Evolutionary conservation across 768 basidiomycete genomes (phyloP), one percentile per base, ranked within the genome.

Genomic region (Trametes gibbosa): DNA sequence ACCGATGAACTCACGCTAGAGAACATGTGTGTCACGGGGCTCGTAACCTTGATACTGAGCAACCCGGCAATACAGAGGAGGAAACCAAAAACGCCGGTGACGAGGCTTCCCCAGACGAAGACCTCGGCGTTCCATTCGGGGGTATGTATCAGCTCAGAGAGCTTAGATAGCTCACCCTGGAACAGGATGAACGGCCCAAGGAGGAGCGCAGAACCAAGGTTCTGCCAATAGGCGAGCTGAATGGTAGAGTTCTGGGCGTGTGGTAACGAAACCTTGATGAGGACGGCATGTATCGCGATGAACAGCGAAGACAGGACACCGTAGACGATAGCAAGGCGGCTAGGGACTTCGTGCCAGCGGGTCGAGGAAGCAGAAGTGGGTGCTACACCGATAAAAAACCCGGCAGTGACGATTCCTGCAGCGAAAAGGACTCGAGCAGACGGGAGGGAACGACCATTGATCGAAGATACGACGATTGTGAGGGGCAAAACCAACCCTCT

Each of bases 11-110:
- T 69, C 65, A 89, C 88, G 63, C 81, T 87, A 16, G 85, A 86
- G 73, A 92, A 89, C 89, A 91, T 92, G 70, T 92, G 91, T 1
- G 89, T 91, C 53, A 93, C 81, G 5, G 90, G 90, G 56, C 86
- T 88, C 16, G 90, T 92, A 50, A 90, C 82, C 68, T 88, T 88
- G 75, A 93, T 90, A 68, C 87, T 89, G 61, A 93, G 74, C 64
- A 92, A 73, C 21, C 88, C 89, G 0, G 91, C 89, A 40, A 93
- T 73, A 63, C 88, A 90, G 39, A 93, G 84, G 59, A 92, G 70
- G 75, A 92, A 93, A 2, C 90, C 90, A 61, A 90, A 88, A n/a
- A 86, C 61, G 17, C 90, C 90, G 21, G 89, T 90, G 47, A 88
- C 76, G 46, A 84, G 61, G 58, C 78, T 84, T 1, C 89, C 89